Base-by-base conservation (phyloP, 2,329 filamentous ascomycete genomes). In the Nigrospora osmanthi region DNA sequence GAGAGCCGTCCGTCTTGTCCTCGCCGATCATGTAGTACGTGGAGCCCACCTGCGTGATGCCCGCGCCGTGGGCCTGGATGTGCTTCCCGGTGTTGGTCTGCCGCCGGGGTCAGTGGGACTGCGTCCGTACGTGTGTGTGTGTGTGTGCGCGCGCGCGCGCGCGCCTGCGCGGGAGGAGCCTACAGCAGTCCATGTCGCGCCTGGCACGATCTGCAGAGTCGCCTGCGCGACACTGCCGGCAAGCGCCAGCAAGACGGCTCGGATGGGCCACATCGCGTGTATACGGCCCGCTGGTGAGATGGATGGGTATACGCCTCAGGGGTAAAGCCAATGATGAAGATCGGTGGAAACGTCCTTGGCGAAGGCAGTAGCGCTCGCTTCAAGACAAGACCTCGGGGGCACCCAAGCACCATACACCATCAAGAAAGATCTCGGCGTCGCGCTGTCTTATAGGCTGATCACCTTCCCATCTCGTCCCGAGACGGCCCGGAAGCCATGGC, bases 21-120 rank as follows among this genome's bases (percentile, higher is more conserved):
- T 87, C 83, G 14, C 83, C 83, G 32, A 85, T 76, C 64, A 81
- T 73, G 63, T 86, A 87, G 65, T 79, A 87, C 1, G 71, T 75
- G 11, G 66, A 68, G 37, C 71, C 68, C 2, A 76, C 75, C 52
- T 76, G 67, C 54, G 83, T 73, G n/a, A 85, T 68, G 35, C 80
- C 80, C 1, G 75, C 78, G 2, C 47, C 47, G 17, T 48, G 47
- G 34, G 47, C 47, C 35, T 48, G 47, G 32, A 48, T 35, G 33
- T 48, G 47, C 15, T 41, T 50, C 23, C 48, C 51, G 2, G 52
- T 54, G 41, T 54, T 54, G 35, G 51, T 46, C 48, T 54, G 38
- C 23, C 23, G 13, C 11, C 11, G 28, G 15, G 30, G 34, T 35
- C 7, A 46, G 32, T 23, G 14, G n/a, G 6, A 9, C 11, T n/a